phyloP scores from a whole-genome alignment of 2,329 filamentous ascomycete genomes.

The Alternaria dauci region DNA sequence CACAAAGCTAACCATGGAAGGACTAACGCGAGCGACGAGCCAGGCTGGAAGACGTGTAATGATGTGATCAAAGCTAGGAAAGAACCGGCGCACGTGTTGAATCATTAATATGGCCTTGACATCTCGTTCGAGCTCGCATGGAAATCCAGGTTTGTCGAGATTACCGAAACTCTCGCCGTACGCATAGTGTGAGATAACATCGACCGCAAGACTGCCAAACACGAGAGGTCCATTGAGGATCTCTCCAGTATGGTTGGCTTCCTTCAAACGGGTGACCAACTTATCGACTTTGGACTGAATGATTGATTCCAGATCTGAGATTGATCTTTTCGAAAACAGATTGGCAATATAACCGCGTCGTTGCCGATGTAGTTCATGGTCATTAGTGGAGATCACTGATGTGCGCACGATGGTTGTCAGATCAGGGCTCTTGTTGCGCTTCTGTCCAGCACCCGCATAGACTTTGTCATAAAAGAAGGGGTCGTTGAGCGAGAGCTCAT shows the following conservation, averaged over 20 bases:
- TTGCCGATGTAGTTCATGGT: constrained; percentile 36
- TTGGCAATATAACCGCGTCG: constrained; percentile 31
- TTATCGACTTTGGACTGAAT: constrained; percentile 23
- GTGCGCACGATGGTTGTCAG: background rate
- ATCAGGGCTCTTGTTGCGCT: background rate
- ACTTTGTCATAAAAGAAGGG: constrained; percentile 10
- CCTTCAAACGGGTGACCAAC: constrained; percentile 8
- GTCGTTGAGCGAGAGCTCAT: constrained; percentile 22
- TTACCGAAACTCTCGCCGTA: constrained; percentile 13
- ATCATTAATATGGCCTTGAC: constrained; percentile 3
- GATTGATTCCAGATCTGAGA: constrained; percentile 27
- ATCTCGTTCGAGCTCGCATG: constrained; percentile 4
- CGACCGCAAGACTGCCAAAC: constrained; percentile 13
- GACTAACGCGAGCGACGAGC: background rate
- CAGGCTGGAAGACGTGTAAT: background rate
- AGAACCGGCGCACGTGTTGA: background rate
- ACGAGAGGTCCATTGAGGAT: constrained; percentile 12
- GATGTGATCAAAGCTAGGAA: constrained; percentile 1
- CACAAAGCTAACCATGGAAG: background rate
- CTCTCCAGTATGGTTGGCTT: constrained; percentile 4
- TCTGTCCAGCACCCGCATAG: background rate
- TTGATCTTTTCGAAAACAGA: constrained; percentile 38
- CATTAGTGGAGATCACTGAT: background rate
- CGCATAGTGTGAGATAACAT: constrained; percentile 17
- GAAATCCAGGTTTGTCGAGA: constrained; percentile 11